Evolutionary conservation across 805 yeast genomes (phyloP).

Genomic region (Yarrowia sp.): DNA sequence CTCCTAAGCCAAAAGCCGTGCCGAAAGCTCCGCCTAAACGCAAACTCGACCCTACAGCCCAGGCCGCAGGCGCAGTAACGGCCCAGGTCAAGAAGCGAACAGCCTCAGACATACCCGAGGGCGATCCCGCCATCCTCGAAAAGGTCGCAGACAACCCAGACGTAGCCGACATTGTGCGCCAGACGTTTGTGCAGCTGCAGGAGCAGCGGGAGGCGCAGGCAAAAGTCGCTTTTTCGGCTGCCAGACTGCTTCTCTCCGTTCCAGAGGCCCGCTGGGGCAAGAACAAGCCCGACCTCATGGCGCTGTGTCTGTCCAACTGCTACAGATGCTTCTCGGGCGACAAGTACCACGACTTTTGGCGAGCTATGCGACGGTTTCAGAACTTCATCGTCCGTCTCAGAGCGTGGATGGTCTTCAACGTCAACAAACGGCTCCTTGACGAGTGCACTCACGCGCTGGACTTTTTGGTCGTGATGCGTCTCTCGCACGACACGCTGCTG

Average conservation of each 20-base stretch:
- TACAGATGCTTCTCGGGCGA: not conserved
- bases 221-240: not conserved
- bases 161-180: not conserved
- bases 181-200: not conserved
- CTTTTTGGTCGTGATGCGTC: constrained; percentile 3
- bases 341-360: constrained; percentile 11
- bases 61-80: not conserved
- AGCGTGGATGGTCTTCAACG: constrained; percentile 26
- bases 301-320: not conserved
- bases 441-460: constrained; percentile 13
- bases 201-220: not conserved
- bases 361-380: constrained; percentile 8
- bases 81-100: not conserved
- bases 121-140: not conserved
- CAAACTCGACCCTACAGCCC: not conserved
- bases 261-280: not conserved
- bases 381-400: constrained; percentile 5
- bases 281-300: constrained; percentile 12
- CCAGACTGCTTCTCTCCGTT: not conserved
- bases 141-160: not conserved
- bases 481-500: not conserved
- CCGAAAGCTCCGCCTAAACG: not conserved
- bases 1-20: not conserved
- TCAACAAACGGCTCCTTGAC: constrained; percentile 19
- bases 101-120: constrained; percentile 6